Evolutionary conservation across 306 rosid species (phyloP).

Genomic region (Astragalus glycyphyllos): DNA sequence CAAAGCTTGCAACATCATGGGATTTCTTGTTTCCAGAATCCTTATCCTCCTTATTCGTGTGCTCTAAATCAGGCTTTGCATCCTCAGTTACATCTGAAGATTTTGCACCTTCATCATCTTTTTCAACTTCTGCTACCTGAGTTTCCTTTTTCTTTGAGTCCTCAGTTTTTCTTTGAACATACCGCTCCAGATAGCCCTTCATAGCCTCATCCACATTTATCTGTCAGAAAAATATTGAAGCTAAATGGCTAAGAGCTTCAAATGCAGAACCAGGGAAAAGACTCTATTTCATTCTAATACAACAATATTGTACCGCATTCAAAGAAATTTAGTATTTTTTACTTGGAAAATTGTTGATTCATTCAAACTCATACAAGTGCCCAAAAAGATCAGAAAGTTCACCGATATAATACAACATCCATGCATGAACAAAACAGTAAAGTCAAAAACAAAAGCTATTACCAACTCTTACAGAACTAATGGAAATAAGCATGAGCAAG

Average conservation of each 20-base stretch:
- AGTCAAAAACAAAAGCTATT: slow-evolving; percentile 20
- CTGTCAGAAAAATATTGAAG: slow-evolving; percentile 51
- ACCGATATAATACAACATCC: slow-evolving; percentile 11
- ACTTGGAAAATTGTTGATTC: not conserved
- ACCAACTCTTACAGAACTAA: not conserved
- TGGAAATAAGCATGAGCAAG: not conserved
- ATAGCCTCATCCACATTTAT: slow-evolving; percentile 76
- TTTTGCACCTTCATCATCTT: slow-evolving; percentile 56
- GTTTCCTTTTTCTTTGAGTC: slow-evolving; percentile 68
- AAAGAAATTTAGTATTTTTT: not conserved
- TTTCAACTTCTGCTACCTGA: slow-evolving; percentile 56
- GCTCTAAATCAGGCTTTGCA: slow-evolving; percentile 55
- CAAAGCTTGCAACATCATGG: slow-evolving; percentile 65
- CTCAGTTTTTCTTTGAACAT: slow-evolving; percentile 74
- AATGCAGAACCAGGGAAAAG: slow-evolving; percentile 13
- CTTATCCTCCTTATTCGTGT: slow-evolving; percentile 64
- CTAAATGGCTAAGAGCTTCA: slow-evolving; percentile 38
- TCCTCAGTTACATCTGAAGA: slow-evolving; percentile 54
- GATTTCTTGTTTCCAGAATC: slow-evolving; percentile 67
- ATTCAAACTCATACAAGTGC: not conserved
- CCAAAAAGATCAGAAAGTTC: slow-evolving; percentile 15
- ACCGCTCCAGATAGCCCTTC: slow-evolving; percentile 68
- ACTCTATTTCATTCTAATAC: not conserved
- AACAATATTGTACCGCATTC: slow-evolving; percentile 13
- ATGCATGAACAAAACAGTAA: slow-evolving; percentile 12